phyloP scores from a whole-genome alignment of 345 rosid genomes.

The Gossypium longicalyx region DNA sequence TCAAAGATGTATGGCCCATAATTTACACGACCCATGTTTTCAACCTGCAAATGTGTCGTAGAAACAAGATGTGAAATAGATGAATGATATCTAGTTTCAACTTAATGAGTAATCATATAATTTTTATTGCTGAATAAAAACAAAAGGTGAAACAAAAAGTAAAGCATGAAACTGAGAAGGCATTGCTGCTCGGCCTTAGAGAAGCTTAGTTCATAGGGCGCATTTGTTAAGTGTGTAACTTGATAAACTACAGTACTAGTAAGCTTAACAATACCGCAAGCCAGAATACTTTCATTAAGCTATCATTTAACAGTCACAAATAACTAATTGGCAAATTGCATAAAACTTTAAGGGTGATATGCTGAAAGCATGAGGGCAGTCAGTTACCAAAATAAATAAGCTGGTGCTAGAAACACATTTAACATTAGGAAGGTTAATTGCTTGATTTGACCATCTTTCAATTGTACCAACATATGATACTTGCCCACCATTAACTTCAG shows the following conservation, averaged over 20 bases:
- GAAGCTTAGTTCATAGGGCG: neutral
- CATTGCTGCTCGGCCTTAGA: neutral
- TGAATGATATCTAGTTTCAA: neutral
- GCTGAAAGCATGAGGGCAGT: neutral
- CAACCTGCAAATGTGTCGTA: constrained; percentile 48
- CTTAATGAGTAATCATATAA: neutral
- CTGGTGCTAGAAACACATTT: constrained; percentile 53
- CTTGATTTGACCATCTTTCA: constrained; percentile 74
- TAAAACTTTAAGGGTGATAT: neutral
- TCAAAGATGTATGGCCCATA: constrained; percentile 77
- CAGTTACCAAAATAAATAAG: constrained; percentile 61
- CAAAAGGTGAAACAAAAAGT: neutral
- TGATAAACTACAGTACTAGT: neutral
- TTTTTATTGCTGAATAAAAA: neutral
- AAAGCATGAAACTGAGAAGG: constrained; percentile 2
- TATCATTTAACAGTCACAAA: neutral
- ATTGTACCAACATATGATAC: constrained; percentile 49
- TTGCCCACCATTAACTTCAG: constrained; percentile 31
- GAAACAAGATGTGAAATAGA: neutral
- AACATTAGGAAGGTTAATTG: constrained; percentile 47
- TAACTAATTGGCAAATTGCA: neutral
- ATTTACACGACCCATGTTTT: constrained; percentile 90
- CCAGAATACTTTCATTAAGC: neutral
- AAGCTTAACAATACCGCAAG: neutral
- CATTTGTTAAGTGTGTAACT: neutral